A percentile compares a stretch with the other conserved stretches of the same genome.
Evolutionary conservation across 495 filamentous ascomycete species (phyloP).

Genomic region (Friedmanniomyces endolithicus): DNA sequence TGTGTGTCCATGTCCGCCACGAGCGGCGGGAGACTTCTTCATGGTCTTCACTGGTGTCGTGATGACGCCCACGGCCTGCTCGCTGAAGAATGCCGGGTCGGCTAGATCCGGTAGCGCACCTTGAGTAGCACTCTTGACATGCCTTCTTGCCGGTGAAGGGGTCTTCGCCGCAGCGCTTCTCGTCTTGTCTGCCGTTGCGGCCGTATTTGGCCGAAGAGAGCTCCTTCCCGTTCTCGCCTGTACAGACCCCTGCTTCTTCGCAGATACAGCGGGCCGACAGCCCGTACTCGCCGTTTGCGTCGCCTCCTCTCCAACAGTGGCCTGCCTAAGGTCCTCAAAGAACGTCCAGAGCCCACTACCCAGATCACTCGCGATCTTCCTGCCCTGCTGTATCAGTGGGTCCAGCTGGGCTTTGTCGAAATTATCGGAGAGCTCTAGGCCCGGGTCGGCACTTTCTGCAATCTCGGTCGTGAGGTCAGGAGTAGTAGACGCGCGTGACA

Average conservation of each 20-base stretch:
- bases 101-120: conserved; percentile 13
- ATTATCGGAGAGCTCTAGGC: conserved; percentile 22
- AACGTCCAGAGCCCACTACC: conserved; percentile 91
- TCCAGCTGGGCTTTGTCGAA: conserved; percentile 32
- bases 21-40: conserved; percentile 18
- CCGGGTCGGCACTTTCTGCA: conserved; percentile 11
- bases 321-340: conserved; percentile 86
- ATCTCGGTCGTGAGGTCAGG: conserved; percentile 24
- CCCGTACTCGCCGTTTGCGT: conserved; percentile 16
- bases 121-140: conserved; percentile 6
- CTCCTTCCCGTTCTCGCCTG: not conserved
- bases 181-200: conserved; percentile 2
- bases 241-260: not conserved
- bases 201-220: conserved; percentile 9
- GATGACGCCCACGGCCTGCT: conserved; percentile 22
- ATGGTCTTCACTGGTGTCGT: conserved; percentile 18
- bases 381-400: conserved; percentile 51
- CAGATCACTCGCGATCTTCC: conserved; percentile 84
- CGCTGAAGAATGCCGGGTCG: conserved; percentile 26
- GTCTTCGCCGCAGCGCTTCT: conserved; percentile 1
- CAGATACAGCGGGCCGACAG: not conserved
- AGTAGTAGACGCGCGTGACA: conserved; percentile 22
- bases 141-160: conserved; percentile 3
- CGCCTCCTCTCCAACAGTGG: conserved; percentile 85
- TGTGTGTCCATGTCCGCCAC: not conserved